A percentile compares a stretch with the other conserved stretches of the same genome.
Conservation (phyloP, 2,329 filamentous ascomycete genomes). For the Claviceps fusiformis region DNA sequence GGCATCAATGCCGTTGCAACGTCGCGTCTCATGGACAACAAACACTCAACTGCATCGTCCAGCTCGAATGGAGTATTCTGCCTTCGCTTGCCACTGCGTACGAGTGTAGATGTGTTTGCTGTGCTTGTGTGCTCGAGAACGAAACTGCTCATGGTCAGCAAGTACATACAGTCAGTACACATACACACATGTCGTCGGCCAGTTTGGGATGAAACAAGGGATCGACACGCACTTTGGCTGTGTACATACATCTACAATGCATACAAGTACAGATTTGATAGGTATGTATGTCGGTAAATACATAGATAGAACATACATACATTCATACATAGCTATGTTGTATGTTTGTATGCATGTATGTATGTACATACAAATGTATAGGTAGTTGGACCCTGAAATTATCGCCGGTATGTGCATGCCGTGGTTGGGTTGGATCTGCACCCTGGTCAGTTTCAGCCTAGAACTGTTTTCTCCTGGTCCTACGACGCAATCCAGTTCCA, state of each 20-base stretch:
- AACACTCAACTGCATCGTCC: background rate
- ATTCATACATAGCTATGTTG: background rate
- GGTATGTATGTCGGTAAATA: too few species aligned
- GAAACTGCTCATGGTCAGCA: too few species aligned
- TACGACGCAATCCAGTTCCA: background rate
- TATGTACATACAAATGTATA: background rate
- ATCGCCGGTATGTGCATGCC: background rate
- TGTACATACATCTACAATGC: too few species aligned
- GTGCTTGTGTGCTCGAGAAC: too few species aligned
- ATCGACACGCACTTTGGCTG: too few species aligned
- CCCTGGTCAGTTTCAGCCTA: background rate
- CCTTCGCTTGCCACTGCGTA: too few species aligned
- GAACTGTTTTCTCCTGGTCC: background rate
- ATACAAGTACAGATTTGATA: too few species aligned
- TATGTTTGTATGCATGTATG: background rate
- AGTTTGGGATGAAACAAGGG: too few species aligned
- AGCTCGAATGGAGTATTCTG: background rate
- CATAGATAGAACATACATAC: too few species aligned
- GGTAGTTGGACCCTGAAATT: background rate
- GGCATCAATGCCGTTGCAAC: background rate
- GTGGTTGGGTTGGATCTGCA: background rate
- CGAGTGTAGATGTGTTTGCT: too few species aligned
- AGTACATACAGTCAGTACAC: too few species aligned
- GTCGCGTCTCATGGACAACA: background rate
- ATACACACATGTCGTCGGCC: too few species aligned